Percentiles rank a stretch among this genome's conserved stretches.
Conservation (phyloP, 2,329 filamentous ascomycete genomes). For the Rhynchosporium secalis region DNA sequence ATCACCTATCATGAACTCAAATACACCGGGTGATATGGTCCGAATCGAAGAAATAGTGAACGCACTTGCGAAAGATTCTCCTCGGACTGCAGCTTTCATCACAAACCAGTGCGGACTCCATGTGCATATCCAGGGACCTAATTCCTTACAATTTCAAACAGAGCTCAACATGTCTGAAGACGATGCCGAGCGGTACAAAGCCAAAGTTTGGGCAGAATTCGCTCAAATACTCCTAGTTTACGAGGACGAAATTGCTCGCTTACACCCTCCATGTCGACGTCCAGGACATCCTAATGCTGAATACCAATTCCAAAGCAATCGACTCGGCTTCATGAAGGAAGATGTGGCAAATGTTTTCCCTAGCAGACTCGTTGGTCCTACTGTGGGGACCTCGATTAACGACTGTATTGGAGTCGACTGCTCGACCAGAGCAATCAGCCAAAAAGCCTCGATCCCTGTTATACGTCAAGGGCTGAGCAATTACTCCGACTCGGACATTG, state of each 20-base stretch:
- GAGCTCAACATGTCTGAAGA: slow-evolving; percentile 19
- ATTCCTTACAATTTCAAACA: slow-evolving; percentile 12
- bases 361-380: not conserved
- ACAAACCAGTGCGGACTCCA: slow-evolving; percentile 36
- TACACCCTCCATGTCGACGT: slow-evolving; percentile 32
- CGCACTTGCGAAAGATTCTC: slow-evolving; percentile 8
- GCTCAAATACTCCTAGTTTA: slow-evolving; percentile 34
- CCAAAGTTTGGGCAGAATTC: slow-evolving; percentile 21
- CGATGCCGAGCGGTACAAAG: not conserved
- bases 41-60: slow-evolving; percentile 25
- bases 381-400: not conserved
- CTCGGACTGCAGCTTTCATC: slow-evolving; percentile 28
- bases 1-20: slow-evolving; percentile 27
- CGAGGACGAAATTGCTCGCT: slow-evolving; percentile 31
- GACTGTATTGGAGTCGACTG: slow-evolving; percentile 2
- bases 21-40: not conserved
- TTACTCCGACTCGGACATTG: not conserved
- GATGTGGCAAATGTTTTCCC: slow-evolving; percentile 2
- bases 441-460: not conserved
- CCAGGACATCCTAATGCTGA: slow-evolving; percentile 22
- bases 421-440: slow-evolving; percentile 1
- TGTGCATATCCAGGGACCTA: slow-evolving; percentile 32
- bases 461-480: not conserved
- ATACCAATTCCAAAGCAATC: slow-evolving; percentile 29
- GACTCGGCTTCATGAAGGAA: slow-evolving; percentile 22